Conservation (phyloP, 345 rosid species). For the Leavenworthia alabamica region DNA sequence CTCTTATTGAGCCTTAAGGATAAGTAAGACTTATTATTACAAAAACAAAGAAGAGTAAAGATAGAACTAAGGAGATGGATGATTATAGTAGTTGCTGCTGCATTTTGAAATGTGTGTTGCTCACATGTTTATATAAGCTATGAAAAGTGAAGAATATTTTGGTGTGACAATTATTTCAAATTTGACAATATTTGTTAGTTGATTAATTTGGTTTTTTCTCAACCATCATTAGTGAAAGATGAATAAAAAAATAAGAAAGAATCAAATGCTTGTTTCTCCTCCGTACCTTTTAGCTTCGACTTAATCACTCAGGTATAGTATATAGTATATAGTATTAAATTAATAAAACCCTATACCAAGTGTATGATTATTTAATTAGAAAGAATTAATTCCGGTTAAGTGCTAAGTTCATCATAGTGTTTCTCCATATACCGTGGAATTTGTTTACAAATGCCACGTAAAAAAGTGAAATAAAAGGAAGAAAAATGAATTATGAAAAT, state of each 20-base stretch:
- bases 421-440: slow-evolving; percentile 24
- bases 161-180: slow-evolving; percentile 13
- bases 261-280: slow-evolving; percentile 36
- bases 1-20: slow-evolving; percentile 21
- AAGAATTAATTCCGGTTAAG: slow-evolving; percentile 14
- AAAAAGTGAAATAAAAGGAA: slow-evolving; percentile 7
- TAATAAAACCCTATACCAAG: neutral
- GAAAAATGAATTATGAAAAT: slow-evolving; percentile 9
- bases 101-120: slow-evolving; percentile 14
- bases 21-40: slow-evolving; percentile 15
- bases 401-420: slow-evolving; percentile 13
- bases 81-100: slow-evolving; percentile 37
- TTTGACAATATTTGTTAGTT: slow-evolving; percentile 16
- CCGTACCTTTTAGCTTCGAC: slow-evolving; percentile 32
- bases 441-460: slow-evolving; percentile 8
- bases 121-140: slow-evolving; percentile 28
- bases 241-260: slow-evolving; percentile 23
- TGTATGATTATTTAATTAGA: slow-evolving; percentile 8
- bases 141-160: slow-evolving; percentile 7
- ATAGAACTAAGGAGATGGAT: slow-evolving; percentile 28
- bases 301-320: slow-evolving; percentile 5
- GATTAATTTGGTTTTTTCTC: slow-evolving; percentile 28
- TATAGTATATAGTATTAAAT: neutral
- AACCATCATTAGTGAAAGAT: slow-evolving; percentile 34
- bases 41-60: slow-evolving; percentile 22